phyloP scores from a whole-genome alignment of 2,329 filamentous ascomycete genomes.

The Trichoderma harzianum region DNA sequence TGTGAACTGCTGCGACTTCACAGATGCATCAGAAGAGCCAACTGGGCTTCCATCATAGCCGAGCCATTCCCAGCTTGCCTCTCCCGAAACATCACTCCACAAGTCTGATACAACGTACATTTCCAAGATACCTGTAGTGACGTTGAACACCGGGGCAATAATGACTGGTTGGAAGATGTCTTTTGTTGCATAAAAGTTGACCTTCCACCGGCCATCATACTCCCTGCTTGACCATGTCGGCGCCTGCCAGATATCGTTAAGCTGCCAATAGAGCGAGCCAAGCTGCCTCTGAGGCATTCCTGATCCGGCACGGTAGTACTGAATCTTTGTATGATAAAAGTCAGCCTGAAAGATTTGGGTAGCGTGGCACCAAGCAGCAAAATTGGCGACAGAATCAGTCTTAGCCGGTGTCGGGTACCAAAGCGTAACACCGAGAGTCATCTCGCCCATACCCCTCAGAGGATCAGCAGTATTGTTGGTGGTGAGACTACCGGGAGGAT shows the following conservation, averaged over 20 bases:
- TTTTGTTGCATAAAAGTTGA: slow-evolving; percentile 4
- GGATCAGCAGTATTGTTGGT: neutral
- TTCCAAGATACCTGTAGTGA: neutral
- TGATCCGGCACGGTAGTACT: neutral
- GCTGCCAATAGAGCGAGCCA: slow-evolving; percentile 3
- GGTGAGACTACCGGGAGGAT: neutral
- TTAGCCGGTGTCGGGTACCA: neutral
- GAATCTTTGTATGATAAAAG: slow-evolving; percentile 5
- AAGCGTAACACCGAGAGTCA: neutral
- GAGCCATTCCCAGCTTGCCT: slow-evolving; percentile 9
- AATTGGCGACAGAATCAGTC: neutral
- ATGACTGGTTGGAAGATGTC: slow-evolving; percentile 6
- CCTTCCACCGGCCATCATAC: slow-evolving; percentile 7
- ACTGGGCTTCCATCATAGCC: slow-evolving; percentile 7
- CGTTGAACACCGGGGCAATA: neutral
- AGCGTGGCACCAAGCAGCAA: slow-evolving; percentile 4
- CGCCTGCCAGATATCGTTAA: slow-evolving; percentile 10
- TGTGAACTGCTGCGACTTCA: neutral
- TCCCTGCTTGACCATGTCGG: slow-evolving; percentile 5
- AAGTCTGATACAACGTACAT: neutral
- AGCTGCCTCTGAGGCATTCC: slow-evolving; percentile 3
- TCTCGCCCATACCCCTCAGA: slow-evolving; percentile 2
- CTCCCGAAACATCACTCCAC: neutral
- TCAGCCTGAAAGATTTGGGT: slow-evolving; percentile 1
- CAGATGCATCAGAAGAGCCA: neutral